Evolutionary conservation across 139 green algal species (phyloP).

Genomic region (Zygnema cylindricum): DNA sequence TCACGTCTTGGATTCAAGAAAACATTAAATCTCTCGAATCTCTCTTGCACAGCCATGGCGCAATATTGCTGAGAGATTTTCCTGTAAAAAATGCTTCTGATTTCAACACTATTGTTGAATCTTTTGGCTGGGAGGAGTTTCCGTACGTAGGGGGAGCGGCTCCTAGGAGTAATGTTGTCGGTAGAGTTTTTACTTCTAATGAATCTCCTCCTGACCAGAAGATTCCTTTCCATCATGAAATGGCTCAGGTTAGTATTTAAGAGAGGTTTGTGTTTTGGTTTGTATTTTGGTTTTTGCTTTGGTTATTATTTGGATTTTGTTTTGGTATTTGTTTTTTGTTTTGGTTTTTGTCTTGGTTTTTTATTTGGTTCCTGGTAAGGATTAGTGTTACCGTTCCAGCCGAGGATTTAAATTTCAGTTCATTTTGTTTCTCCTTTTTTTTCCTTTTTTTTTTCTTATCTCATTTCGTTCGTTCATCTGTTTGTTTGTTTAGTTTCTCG

Average conservation of each 20-base stretch:
- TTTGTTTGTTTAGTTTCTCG: too few species aligned
- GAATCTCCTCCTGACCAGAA: conserved; percentile 53
- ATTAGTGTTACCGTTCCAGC: too few species aligned
- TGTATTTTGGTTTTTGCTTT: too few species aligned
- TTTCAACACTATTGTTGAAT: conserved; percentile 46
- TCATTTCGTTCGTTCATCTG: too few species aligned
- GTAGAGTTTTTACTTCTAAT: conserved; percentile 56
- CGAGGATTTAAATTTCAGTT: too few species aligned
- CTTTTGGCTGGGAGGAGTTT: conserved; percentile 48
- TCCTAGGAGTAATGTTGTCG: conserved; percentile 33
- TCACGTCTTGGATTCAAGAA: conserved; percentile 12
- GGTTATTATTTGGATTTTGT: too few species aligned
- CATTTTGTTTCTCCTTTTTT: too few species aligned
- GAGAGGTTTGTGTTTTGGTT: too few species aligned
- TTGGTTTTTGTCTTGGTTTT: too few species aligned
- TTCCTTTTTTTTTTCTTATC: too few species aligned
- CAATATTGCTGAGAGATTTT: conserved; percentile 45
- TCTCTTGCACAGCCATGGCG: conserved; percentile 16
- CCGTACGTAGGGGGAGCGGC: conserved; percentile 56
- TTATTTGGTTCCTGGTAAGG: too few species aligned
- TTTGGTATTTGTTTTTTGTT: too few species aligned
- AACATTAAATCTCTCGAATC: conserved; percentile 14
- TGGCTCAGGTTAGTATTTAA: conserved; percentile 54
- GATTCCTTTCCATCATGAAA: conserved; percentile 61
- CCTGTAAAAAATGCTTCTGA: background rate